Conservation (phyloP, 768 basidiomycete species). For the Rhodotorula paludigena region DNA sequence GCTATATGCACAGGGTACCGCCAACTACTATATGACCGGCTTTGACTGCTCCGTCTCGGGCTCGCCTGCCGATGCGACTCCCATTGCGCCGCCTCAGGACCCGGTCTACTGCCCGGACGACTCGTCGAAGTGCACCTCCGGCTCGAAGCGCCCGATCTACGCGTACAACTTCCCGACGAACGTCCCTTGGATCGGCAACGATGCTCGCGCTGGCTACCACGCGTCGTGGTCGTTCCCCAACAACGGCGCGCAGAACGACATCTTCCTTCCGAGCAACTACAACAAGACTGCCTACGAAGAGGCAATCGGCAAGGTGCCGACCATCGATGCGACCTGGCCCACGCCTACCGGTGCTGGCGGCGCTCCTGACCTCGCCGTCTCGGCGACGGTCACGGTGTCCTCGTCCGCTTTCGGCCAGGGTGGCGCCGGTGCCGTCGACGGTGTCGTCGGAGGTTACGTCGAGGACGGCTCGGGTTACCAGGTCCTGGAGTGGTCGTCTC, state of each 20-base stretch:
- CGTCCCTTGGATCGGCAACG: slow-evolving; percentile 27
- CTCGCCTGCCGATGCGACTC: slow-evolving; percentile 13
- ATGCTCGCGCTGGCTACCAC: slow-evolving; percentile 34
- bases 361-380: slow-evolving; percentile 15
- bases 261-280: slow-evolving; percentile 27
- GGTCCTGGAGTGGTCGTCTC: slow-evolving; percentile 27
- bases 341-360: slow-evolving; percentile 19
- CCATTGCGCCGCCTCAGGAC: slow-evolving; percentile 24
- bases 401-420: slow-evolving; percentile 8
- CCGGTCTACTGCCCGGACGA: slow-evolving; percentile 27
- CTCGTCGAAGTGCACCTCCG: slow-evolving; percentile 7
- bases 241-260: slow-evolving; percentile 37
- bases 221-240: slow-evolving; percentile 23
- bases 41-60: slow-evolving; percentile 34
- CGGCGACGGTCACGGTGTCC: neutral
- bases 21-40: slow-evolving; percentile 34
- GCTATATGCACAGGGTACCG: slow-evolving; percentile 11
- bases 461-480: slow-evolving; percentile 15
- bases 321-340: neutral
- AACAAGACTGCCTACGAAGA: neutral
- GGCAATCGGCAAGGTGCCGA: neutral
- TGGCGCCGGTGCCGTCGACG: slow-evolving; percentile 24
- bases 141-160: slow-evolving; percentile 37
- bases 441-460: slow-evolving; percentile 23
- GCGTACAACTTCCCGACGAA: slow-evolving; percentile 32